A percentile compares a stretch with the other conserved stretches of the same genome.
Evolutionary conservation across 2,329 filamentous ascomycete genomes (phyloP).

Genomic region (Cladophialophora yegresii): DNA sequence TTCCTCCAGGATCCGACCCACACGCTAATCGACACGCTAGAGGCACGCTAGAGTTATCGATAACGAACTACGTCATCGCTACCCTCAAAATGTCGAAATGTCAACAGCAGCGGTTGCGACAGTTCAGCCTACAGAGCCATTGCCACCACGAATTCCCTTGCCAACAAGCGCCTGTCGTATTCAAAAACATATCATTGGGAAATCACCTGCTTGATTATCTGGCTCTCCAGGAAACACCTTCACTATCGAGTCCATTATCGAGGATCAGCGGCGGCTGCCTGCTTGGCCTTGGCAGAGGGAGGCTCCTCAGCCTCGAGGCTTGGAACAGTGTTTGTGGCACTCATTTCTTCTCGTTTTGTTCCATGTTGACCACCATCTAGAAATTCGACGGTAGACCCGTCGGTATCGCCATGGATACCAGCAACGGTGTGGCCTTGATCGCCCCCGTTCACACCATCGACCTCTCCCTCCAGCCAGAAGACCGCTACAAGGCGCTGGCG

Average conservation of each 20-base stretch:
- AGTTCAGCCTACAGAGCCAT: background rate
- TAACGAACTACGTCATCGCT: constrained; percentile 1
- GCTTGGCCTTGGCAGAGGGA: background rate
- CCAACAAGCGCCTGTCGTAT: background rate
- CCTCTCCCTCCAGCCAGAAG: constrained; percentile 55
- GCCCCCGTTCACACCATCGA: constrained; percentile 47
- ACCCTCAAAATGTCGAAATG: background rate
- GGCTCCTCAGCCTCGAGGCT: background rate
- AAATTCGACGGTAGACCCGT: background rate
- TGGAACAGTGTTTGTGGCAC: background rate
- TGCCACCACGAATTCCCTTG: background rate
- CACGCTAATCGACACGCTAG: constrained; percentile 4
- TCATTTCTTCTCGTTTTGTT: background rate
- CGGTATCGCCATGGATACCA: background rate
- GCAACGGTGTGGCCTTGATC: background rate
- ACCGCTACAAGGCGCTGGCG: constrained; percentile 56
- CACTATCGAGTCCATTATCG: background rate
- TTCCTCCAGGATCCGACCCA: background rate
- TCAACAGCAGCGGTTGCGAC: background rate
- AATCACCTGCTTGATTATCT: background rate
- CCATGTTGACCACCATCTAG: background rate
- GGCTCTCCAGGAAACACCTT: background rate
- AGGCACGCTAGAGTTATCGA: constrained; percentile 1
- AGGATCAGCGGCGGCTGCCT: background rate
- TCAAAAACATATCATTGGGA: background rate